Conservation (phyloP, 2,329 filamentous ascomycete species). For the Gnomoniopsis sp. region DNA sequence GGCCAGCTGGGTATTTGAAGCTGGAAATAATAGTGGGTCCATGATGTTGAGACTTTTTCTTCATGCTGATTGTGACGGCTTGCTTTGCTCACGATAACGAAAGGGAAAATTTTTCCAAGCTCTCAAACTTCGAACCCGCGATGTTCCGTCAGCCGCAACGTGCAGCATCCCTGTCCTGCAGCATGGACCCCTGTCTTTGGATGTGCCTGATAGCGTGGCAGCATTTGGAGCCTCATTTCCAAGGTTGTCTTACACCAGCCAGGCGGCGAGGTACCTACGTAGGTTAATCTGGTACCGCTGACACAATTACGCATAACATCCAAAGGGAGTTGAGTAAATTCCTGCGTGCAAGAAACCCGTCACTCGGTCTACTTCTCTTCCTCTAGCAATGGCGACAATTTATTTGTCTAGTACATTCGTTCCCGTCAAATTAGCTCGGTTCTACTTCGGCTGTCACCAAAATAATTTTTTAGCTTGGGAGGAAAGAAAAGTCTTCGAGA, state of each 20-base stretch:
- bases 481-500: too few species aligned
- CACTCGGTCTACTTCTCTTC: too few species aligned
- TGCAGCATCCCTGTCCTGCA: not conserved
- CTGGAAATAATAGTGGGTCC: constrained; percentile 1
- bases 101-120: constrained; percentile 7
- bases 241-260: constrained; percentile 3
- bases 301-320: too few species aligned
- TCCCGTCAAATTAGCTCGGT: too few species aligned
- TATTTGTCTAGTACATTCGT: too few species aligned
- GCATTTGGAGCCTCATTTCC: constrained; percentile 12
- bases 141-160: constrained; percentile 8
- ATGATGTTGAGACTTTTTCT: not conserved
- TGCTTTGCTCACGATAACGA: not conserved
- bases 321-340: too few species aligned
- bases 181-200: not conserved
- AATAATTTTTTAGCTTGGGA: too few species aligned
- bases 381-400: too few species aligned
- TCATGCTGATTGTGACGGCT: not conserved
- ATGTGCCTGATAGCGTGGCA: not conserved
- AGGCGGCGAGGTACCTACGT: too few species aligned
- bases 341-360: too few species aligned
- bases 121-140: constrained; percentile 8
- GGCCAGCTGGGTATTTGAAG: not conserved
- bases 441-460: too few species aligned
- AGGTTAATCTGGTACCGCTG: too few species aligned